These are phyloP conservation scores for Gomphus sp. DNA, from an alignment of 1,284 basidiomycete genomes.

Conservation along the genomic window DNA sequence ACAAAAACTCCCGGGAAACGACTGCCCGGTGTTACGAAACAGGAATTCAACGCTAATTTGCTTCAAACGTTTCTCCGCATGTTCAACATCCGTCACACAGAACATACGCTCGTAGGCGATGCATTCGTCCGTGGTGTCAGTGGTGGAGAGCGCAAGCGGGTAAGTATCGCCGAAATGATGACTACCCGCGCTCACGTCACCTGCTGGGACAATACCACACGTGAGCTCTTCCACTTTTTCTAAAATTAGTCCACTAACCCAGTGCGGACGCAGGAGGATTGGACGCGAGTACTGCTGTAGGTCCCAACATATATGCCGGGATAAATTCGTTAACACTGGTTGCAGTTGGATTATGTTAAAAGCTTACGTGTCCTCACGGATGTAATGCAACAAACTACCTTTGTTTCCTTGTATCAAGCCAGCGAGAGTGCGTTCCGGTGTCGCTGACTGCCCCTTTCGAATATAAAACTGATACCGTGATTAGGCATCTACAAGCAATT, in stretches of 20 bases:
- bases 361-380: slow-evolving; percentile 73
- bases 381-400: slow-evolving; percentile 69
- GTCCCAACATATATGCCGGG: background rate
- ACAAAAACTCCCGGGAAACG: slow-evolving; percentile 41
- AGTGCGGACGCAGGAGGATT: slow-evolving; percentile 17
- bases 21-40: slow-evolving; percentile 33
- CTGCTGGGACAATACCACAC: slow-evolving; percentile 43
- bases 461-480: background rate
- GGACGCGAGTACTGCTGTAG: slow-evolving; percentile 39
- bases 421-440: slow-evolving; percentile 59
- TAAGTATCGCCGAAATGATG: slow-evolving; percentile 49
- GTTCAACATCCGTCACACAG: slow-evolving; percentile 51
- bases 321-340: background rate
- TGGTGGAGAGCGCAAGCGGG: slow-evolving; percentile 52
- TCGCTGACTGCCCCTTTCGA: slow-evolving; percentile 29
- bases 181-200: slow-evolving; percentile 26
- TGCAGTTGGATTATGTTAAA: slow-evolving; percentile 58
- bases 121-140: slow-evolving; percentile 48
- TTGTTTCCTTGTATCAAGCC: slow-evolving; percentile 80
- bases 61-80: slow-evolving; percentile 43
- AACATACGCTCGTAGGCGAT: slow-evolving; percentile 43
- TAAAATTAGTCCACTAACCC: background rate
- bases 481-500: slow-evolving; percentile 52
- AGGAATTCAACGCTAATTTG: slow-evolving; percentile 38
- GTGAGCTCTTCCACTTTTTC: slow-evolving; percentile 56